Percentiles rank a stretch among this genome's conserved stretches.
Conservation (phyloP, 495 filamentous ascomycete species). For the Thozetella sp. region DNA sequence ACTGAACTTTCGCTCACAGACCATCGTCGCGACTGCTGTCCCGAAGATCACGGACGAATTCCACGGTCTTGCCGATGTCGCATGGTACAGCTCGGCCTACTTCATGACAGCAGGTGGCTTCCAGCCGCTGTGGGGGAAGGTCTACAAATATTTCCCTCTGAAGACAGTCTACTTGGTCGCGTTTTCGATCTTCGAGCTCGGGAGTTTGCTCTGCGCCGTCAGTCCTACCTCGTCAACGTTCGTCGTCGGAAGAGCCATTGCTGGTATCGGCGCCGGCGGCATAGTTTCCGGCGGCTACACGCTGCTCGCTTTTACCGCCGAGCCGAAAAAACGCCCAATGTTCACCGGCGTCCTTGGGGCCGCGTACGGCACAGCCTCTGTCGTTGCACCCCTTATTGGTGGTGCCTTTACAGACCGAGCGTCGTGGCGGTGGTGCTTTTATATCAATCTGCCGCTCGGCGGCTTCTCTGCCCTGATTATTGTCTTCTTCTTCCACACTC, state of each 20-base stretch:
- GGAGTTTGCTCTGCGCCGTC: constrained; percentile 43
- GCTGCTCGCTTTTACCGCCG: constrained; percentile 39
- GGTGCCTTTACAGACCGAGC: constrained; percentile 60
- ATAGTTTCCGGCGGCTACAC: constrained; percentile 47
- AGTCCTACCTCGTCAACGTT: constrained; percentile 41
- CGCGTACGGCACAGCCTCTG: constrained; percentile 25
- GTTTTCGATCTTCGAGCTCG: constrained; percentile 36
- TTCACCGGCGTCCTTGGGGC: constrained; percentile 35
- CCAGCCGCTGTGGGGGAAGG: constrained; percentile 33
- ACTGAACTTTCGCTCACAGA: too few relatives aligned
- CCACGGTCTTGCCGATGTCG: constrained; percentile 30
- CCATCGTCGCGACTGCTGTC: constrained; percentile 36
- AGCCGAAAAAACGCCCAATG: constrained; percentile 33
- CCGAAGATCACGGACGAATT: too few relatives aligned
- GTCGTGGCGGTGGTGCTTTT: too few relatives aligned
- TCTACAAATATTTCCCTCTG: constrained; percentile 39
- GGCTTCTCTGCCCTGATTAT: constrained; percentile 48
- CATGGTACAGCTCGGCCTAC: constrained; percentile 33
- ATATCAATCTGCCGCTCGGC: constrained; percentile 65
- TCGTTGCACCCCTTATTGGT: constrained; percentile 51
- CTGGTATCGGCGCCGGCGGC: constrained; percentile 41
- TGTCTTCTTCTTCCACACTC: constrained; percentile 46
- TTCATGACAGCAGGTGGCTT: constrained; percentile 4
- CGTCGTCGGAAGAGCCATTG: constrained; percentile 50
- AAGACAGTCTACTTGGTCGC: constrained; percentile 34